Conservation (phyloP, 441 rosid genomes). For the Croton laevigatus region DNA sequence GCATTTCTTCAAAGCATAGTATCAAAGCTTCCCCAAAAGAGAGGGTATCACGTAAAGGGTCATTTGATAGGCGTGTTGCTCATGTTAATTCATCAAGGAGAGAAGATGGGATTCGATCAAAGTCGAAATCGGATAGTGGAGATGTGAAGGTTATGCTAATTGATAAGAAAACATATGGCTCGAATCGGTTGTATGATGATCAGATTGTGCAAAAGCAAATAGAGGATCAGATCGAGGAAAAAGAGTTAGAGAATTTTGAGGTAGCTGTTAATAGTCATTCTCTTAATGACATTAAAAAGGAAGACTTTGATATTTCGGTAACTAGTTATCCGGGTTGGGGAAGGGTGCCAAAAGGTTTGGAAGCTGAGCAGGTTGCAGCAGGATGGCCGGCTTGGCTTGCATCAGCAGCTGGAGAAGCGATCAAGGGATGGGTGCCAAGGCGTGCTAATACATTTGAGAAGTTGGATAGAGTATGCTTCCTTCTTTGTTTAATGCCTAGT, state of each 20-base stretch:
- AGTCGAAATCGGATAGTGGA: constrained; percentile 37
- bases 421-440: constrained; percentile 83
- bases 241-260: constrained; percentile 38
- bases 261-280: constrained; percentile 14
- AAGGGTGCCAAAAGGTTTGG: constrained; percentile 38
- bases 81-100: constrained; percentile 51
- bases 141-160: constrained; percentile 50
- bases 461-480: constrained; percentile 63
- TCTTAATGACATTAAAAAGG: constrained; percentile 30
- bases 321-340: constrained; percentile 35
- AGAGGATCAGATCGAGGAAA: constrained; percentile 21
- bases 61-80: constrained; percentile 46
- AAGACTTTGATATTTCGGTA: constrained; percentile 31
- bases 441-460: constrained; percentile 79
- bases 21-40: constrained; percentile 42
- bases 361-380: constrained; percentile 65
- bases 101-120: constrained; percentile 44
- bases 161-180: constrained; percentile 50
- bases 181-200: constrained; percentile 41
- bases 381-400: constrained; percentile 96
- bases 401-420: constrained; percentile 71
- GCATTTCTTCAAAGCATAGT: constrained; percentile 61
- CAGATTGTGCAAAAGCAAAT: constrained; percentile 25
- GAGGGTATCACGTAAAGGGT: constrained; percentile 46
- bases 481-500: constrained; percentile 12